phyloP scores from a whole-genome alignment of 2,329 filamentous ascomycete genomes.

The Botrytis cinerea region DNA sequence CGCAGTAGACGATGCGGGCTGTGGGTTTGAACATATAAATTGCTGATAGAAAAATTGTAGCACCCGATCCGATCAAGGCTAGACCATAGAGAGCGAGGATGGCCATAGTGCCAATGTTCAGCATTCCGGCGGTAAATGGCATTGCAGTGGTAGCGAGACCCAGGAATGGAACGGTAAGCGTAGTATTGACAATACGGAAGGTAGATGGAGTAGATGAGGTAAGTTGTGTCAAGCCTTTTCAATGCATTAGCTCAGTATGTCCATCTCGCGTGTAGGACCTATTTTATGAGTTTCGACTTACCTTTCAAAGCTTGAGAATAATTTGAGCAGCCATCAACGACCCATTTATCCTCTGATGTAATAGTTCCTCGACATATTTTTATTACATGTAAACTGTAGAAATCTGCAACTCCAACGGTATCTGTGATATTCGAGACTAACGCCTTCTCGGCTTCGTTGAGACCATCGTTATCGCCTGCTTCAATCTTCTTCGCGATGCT shows the following conservation, averaged over 20 bases:
- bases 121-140: neutral
- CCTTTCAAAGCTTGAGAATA: neutral
- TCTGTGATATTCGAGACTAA: conserved; percentile 1
- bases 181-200: neutral
- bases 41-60: neutral
- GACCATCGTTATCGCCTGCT: neutral
- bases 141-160: neutral
- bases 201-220: neutral
- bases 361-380: conserved; percentile 3
- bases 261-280: neutral
- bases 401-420: conserved; percentile 7
- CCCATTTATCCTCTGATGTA: neutral
- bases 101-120: neutral
- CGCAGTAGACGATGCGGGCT: conserved; percentile 7
- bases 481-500: neutral
- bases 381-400: conserved; percentile 14
- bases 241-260: neutral
- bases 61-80: neutral
- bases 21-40: conserved; percentile 4
- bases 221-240: neutral
- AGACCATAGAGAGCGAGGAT: neutral
- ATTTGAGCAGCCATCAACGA: neutral
- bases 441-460: neutral
- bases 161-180: neutral
- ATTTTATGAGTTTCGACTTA: neutral